phyloP scores from a whole-genome alignment of 2,329 filamentous ascomycete species.

The Nemania bipapillata region DNA sequence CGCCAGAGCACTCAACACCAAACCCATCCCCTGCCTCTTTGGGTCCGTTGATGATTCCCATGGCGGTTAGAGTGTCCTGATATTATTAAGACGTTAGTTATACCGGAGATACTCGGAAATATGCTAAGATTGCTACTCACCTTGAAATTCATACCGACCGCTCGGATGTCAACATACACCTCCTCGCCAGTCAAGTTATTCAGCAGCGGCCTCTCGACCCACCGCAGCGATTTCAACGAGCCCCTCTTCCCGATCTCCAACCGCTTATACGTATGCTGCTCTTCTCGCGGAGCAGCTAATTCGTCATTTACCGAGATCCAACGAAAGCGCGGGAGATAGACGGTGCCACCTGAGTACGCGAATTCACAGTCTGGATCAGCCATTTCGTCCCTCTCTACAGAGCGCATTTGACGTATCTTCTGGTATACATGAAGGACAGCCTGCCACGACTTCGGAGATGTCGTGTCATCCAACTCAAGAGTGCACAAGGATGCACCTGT shows the following conservation, averaged over 20 bases:
- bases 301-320: conserved; percentile 25
- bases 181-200: conserved; percentile 19
- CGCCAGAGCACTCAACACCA: conserved; percentile 32
- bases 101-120: too few relatives aligned
- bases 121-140: conserved; percentile 11
- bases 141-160: conserved; percentile 39
- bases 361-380: conserved; percentile 32
- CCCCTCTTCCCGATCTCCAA: conserved; percentile 28
- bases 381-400: conserved; percentile 16
- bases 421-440: conserved; percentile 23
- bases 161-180: conserved; percentile 20
- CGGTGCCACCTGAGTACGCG: conserved; percentile 6
- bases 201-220: conserved; percentile 16
- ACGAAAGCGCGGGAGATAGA: conserved; percentile 31
- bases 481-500: conserved; percentile 20
- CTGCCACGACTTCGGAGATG: conserved; percentile 4
- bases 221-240: conserved; percentile 23
- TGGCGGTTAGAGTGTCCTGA: conserved; percentile 18
- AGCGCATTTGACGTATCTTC: conserved; percentile 21
- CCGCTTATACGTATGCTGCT: conserved; percentile 3
- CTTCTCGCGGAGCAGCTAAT: background rate
- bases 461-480: conserved; percentile 29
- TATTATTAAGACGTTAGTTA: conserved; percentile 10
- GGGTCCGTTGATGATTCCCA: conserved; percentile 22
- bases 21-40: conserved; percentile 22